Conservation (phyloP, 2,329 filamentous ascomycete species). For the Cladosporium velox region DNA sequence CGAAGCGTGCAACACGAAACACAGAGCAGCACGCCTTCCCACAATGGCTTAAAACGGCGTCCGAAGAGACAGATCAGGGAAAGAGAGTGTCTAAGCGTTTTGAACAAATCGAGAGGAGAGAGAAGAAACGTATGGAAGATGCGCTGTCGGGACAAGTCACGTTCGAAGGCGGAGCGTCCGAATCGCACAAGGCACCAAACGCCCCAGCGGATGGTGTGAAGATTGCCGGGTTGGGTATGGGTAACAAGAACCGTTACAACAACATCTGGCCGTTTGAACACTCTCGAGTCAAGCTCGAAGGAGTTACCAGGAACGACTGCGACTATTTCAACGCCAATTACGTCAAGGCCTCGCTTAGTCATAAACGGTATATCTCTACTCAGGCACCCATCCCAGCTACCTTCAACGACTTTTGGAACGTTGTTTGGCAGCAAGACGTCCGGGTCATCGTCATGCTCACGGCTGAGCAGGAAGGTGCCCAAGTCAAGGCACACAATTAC, state of each 20-base stretch:
- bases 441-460: slow-evolving; percentile 96
- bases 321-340: slow-evolving; percentile 97
- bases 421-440: slow-evolving; percentile 95
- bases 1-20: slow-evolving; percentile 52
- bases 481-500: slow-evolving; percentile 92
- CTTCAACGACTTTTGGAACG: slow-evolving; percentile 96
- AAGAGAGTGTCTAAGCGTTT: slow-evolving; percentile 82
- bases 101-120: slow-evolving; percentile 76
- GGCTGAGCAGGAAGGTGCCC: slow-evolving; percentile 87
- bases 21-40: slow-evolving; percentile 61
- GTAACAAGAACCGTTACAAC: slow-evolving; percentile 94
- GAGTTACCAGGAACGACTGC: slow-evolving; percentile 67
- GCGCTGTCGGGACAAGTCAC: slow-evolving; percentile 65
- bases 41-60: slow-evolving; percentile 72
- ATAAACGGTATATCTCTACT: slow-evolving; percentile 93
- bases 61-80: slow-evolving; percentile 69
- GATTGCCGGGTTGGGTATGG: slow-evolving; percentile 91
- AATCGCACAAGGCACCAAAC: slow-evolving; percentile 26
- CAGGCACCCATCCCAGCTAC: slow-evolving; percentile 92
- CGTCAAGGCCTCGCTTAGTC: slow-evolving; percentile 74
- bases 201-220: slow-evolving; percentile 55
- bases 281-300: slow-evolving; percentile 76
- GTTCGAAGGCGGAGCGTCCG: slow-evolving; percentile 51
- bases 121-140: slow-evolving; percentile 90
- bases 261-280: slow-evolving; percentile 98